Base-by-base conservation (phyloP, 805 yeast species). In the Candida andamanensis region DNA sequence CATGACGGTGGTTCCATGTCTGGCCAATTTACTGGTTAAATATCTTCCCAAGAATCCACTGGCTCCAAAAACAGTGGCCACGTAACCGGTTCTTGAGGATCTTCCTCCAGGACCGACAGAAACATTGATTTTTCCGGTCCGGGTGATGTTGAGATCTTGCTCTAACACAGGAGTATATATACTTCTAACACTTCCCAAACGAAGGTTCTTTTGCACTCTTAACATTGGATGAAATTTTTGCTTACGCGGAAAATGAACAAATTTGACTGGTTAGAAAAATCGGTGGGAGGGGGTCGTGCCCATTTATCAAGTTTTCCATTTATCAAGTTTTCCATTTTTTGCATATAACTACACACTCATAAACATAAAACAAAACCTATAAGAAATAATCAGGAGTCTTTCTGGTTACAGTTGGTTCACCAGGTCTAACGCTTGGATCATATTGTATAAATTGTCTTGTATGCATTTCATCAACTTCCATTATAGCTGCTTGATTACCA, bases 331-430 rank as follows among this genome's bases (percentile, higher is more conserved):
- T n/a, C n/a, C n/a, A n/a, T n/a, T n/a, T n/a, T n/a, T n/a, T n/a
- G n/a, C n/a, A n/a, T n/a, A n/a, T n/a, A n/a, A n/a, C n/a, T n/a
- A n/a, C n/a, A n/a, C n/a, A n/a, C n/a, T n/a, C n/a, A n/a, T n/a
- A n/a, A n/a, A n/a, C n/a, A n/a, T n/a, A n/a, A n/a, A n/a, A n/a
- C 11, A 19, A 19, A 11, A 8, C 22, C 28, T 29, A 33, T 27
- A 87, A 74, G 74, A 90, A 90, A 61, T 90, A 90, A 63, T 90
- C 97, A 10, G 98, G 97, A 7, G 97, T 89, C 59, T 90, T 87
- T 61, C 97, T 78, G 26, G 95, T 85, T 24, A 89, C 97, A 7
- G 95, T 85, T 36, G 98, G 97, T 67, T 90, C 98, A 38, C 96
- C 96, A 10, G 97, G 95, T 64, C 98, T 79, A 39, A 92, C 87